Evolutionary conservation across 768 basidiomycete genomes (phyloP).

Genomic region (Mycena metata): DNA sequence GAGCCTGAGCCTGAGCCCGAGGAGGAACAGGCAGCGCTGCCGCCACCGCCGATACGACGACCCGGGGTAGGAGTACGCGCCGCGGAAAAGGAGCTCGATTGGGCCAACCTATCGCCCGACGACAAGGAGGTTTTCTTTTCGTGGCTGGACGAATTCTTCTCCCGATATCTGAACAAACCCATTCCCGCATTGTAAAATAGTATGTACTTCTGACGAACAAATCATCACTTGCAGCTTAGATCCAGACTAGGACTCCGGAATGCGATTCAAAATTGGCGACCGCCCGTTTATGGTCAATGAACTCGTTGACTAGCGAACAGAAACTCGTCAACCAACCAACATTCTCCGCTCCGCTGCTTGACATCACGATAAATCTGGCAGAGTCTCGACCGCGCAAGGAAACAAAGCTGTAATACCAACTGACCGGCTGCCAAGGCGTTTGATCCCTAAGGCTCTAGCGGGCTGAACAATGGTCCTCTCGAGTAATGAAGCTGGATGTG

Average conservation of each 20-base stretch:
- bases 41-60: conserved; percentile 30
- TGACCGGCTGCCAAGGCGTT: too few relatives aligned
- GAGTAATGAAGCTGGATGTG: conserved; percentile 43
- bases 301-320: too few relatives aligned
- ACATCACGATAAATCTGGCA: background rate
- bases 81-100: conserved; percentile 62
- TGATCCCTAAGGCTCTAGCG: too few relatives aligned
- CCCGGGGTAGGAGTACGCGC: conserved; percentile 8
- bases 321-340: too few relatives aligned
- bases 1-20: conserved; percentile 35
- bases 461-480: too few relatives aligned
- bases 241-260: too few relatives aligned
- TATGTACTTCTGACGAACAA: background rate
- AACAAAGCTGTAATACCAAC: conserved; percentile 29
- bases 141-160: conserved; percentile 89
- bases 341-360: background rate
- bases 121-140: conserved; percentile 82
- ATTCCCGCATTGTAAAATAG: conserved; percentile 27
- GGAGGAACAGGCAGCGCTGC: background rate
- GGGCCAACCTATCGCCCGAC: conserved; percentile 73
- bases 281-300: too few relatives aligned
- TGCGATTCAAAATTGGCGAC: too few relatives aligned
- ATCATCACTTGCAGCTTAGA: too few relatives aligned
- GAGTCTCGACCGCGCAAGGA: too few relatives aligned
- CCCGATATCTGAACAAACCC: conserved; percentile 51